These are phyloP conservation scores for Megacollybia platyphylla DNA, from an alignment of 1,284 basidiomycete species.

Conservation along the genomic window DNA sequence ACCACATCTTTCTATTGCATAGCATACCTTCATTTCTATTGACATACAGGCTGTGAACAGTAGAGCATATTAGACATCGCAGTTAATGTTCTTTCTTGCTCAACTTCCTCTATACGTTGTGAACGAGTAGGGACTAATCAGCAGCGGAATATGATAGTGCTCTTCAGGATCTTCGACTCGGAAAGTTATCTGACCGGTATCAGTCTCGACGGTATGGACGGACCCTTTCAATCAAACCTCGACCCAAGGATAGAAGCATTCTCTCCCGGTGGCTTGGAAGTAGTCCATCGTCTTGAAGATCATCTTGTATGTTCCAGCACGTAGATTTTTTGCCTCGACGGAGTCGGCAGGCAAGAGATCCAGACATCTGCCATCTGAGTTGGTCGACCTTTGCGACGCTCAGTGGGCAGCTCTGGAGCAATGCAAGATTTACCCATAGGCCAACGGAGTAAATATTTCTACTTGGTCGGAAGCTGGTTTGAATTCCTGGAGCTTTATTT, in stretches of 20 bases:
- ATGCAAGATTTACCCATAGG: constrained; percentile 36
- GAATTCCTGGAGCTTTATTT: constrained; percentile 45
- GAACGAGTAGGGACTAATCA: constrained; percentile 87
- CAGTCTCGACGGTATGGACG: background rate
- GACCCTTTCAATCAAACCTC: constrained; percentile 38
- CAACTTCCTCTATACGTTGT: constrained; percentile 82
- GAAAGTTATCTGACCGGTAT: constrained; percentile 57
- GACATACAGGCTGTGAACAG: background rate
- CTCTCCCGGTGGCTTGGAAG: constrained; percentile 49
- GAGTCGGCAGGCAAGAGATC: constrained; percentile 46
- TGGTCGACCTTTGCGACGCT: constrained; percentile 45
- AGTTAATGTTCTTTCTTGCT: background rate
- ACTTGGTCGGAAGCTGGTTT: constrained; percentile 16
- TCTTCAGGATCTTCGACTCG: constrained; percentile 54
- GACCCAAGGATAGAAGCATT: constrained; percentile 81
- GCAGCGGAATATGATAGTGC: constrained; percentile 85
- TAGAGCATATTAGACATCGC: background rate
- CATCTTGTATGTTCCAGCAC: constrained; percentile 67
- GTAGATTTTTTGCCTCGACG: constrained; percentile 27
- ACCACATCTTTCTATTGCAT: background rate
- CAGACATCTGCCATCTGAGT: constrained; percentile 73
- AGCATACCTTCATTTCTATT: constrained; percentile 2
- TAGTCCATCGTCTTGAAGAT: constrained; percentile 77
- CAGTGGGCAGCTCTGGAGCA: constrained; percentile 2
- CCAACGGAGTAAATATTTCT: constrained; percentile 38